phyloP scores from a whole-genome alignment of 306 rosid genomes.

The Oemleria cerasiformis region DNA sequence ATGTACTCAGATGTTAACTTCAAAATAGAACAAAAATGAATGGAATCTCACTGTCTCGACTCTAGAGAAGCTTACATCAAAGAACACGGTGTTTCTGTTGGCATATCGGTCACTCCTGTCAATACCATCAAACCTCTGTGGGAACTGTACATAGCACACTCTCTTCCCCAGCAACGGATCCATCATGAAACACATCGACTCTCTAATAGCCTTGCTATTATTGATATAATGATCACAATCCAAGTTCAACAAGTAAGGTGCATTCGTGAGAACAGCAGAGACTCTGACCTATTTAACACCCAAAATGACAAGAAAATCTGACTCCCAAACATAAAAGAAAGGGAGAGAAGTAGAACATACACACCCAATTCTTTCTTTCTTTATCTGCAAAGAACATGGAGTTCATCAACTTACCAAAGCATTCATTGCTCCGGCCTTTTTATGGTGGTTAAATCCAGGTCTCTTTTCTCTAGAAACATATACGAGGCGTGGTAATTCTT shows the following conservation, averaged over 20 bases:
- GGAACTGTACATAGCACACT: conserved; percentile 64
- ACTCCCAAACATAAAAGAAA: not conserved
- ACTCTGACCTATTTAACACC: conserved; percentile 53
- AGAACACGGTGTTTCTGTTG: conserved; percentile 43
- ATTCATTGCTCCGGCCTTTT: conserved; percentile 72
- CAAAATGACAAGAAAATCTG: not conserved
- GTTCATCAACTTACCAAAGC: conserved; percentile 45
- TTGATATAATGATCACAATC: conserved; percentile 62
- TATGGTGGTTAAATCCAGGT: conserved; percentile 58
- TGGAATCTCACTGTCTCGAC: not conserved
- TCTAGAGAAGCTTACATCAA: conserved; percentile 42
- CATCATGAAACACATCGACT: conserved; percentile 88
- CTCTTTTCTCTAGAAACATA: conserved; percentile 76
- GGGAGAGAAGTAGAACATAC: not conserved
- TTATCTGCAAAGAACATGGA: not conserved
- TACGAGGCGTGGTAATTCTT: conserved; percentile 57
- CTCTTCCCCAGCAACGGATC: conserved; percentile 54
- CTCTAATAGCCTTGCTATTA: conserved; percentile 62
- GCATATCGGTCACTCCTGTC: conserved; percentile 34
- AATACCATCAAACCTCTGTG: conserved; percentile 48
- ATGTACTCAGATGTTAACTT: conserved; percentile 2
- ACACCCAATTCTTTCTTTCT: not conserved
- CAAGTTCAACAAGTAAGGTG: conserved; percentile 65
- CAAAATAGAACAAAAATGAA: conserved; percentile 3
- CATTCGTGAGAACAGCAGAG: conserved; percentile 64